A percentile compares a stretch with the other conserved stretches of the same genome.
phyloP scores from a whole-genome alignment of 163 green algal genomes.

The Volvox carteri region DNA sequence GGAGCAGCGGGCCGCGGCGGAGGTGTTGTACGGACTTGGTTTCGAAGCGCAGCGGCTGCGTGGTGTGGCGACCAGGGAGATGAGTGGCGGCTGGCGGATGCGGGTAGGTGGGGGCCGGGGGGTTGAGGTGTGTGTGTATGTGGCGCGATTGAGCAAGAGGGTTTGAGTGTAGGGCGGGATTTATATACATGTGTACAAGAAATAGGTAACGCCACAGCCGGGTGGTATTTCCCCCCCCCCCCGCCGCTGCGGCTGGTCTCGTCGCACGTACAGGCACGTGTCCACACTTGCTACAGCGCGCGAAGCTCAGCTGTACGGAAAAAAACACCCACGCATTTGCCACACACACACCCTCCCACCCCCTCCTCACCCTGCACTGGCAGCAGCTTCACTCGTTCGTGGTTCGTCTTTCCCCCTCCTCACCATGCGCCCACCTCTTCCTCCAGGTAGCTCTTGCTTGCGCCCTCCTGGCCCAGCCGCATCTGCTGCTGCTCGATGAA shows the following conservation, averaged over 20 bases:
- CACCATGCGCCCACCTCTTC: too few relatives aligned
- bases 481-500: slow-evolving; percentile 89
- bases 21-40: slow-evolving; percentile 88
- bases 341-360: neutral
- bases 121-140: too few relatives aligned
- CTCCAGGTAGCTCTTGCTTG: slow-evolving; percentile 84
- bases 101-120: slow-evolving; percentile 58
- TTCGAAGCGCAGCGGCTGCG: slow-evolving; percentile 83
- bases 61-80: slow-evolving; percentile 1
- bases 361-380: neutral
- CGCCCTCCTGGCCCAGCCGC: slow-evolving; percentile 88
- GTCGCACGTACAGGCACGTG: too few relatives aligned
- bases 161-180: too few relatives aligned
- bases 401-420: slow-evolving; percentile 62
- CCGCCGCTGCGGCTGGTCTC: too few relatives aligned
- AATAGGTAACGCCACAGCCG: neutral
- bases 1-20: slow-evolving; percentile 78
- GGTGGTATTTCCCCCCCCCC: too few relatives aligned
- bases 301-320: too few relatives aligned
- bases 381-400: too few relatives aligned
- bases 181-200: too few relatives aligned
- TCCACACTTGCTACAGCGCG: too few relatives aligned
- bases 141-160: too few relatives aligned
- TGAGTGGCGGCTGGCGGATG: slow-evolving; percentile 88
- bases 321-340: too few relatives aligned